A percentile compares a stretch with the other conserved stretches of the same genome.
Conservation (phyloP, 164 flowering plant genomes). For the Cinnamomum micranthum region DNA sequence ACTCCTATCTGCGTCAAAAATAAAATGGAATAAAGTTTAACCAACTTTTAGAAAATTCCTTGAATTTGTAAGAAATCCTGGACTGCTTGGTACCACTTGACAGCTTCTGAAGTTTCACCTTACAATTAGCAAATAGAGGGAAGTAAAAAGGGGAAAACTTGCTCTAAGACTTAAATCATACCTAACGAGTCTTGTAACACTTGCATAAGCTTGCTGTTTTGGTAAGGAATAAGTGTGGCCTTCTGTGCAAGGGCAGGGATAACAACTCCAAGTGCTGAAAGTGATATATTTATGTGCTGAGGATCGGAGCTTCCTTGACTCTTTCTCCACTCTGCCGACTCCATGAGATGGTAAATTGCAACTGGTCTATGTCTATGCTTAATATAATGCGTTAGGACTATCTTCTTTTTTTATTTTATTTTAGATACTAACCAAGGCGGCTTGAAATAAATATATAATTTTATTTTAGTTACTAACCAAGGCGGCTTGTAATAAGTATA, state of each 20-base stretch:
- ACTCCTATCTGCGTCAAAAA: too few species aligned
- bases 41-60: too few species aligned
- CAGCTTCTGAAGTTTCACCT: not conserved
- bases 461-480: too few species aligned
- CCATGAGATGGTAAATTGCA: too few species aligned
- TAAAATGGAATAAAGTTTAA: too few species aligned
- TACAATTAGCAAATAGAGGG: not conserved
- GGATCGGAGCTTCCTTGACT: conserved; percentile 86
- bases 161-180: conserved; percentile 15
- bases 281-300: conserved; percentile 81
- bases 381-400: too few species aligned
- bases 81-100: not conserved
- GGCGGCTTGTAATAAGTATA: too few species aligned
- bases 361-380: too few species aligned
- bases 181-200: conserved; percentile 90
- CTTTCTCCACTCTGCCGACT: too few species aligned
- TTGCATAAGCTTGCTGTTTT: conserved; percentile 94
- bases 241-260: conserved; percentile 89
- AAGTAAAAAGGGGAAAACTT: not conserved
- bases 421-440: too few species aligned
- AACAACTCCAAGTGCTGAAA: conserved; percentile 91
- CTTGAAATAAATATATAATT: too few species aligned
- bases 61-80: not conserved
- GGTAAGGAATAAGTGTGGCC: conserved; percentile 78
- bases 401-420: too few species aligned